phyloP scores from a whole-genome alignment of 2,329 filamentous ascomycete genomes.

The Magnaporthiopsis incrustans region DNA sequence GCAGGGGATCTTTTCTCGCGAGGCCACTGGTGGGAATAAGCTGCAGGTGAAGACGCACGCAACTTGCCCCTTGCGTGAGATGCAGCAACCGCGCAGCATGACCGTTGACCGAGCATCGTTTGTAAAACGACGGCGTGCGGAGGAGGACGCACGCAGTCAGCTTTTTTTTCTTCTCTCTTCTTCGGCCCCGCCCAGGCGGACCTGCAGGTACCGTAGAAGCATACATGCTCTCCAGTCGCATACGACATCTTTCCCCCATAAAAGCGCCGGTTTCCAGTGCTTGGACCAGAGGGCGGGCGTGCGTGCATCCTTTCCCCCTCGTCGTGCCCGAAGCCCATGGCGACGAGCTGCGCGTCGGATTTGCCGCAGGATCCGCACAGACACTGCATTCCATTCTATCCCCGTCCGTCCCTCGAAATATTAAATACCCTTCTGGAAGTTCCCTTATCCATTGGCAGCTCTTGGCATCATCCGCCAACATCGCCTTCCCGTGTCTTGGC shows the following conservation, averaged over 20 bases:
- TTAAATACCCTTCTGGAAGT: neutral
- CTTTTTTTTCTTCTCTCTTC: neutral
- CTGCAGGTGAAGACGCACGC: neutral
- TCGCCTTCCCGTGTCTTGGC: conserved; percentile 3
- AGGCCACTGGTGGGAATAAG: neutral
- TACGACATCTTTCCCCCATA: neutral
- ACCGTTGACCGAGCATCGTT: neutral
- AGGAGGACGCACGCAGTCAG: neutral
- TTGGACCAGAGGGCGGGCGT: neutral
- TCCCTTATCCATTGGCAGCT: neutral
- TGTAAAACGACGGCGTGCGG: neutral
- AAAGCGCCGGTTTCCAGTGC: neutral
- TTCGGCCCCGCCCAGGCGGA: too few species aligned
- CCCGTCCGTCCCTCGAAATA: neutral
- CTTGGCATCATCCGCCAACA: conserved; percentile 21
- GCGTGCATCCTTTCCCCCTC: neutral
- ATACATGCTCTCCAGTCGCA: neutral
- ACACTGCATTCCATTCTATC: neutral
- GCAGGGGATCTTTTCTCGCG: neutral
- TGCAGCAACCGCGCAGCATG: neutral
- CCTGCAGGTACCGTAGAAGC: neutral
- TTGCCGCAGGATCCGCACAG: neutral
- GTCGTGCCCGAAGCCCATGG: neutral
- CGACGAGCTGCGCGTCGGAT: neutral
- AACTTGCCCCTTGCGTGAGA: neutral